Percentiles rank a stretch among this genome's conserved stretches.
Evolutionary conservation across 352 stramenopile species (phyloP).

Genomic region (Pythium rishiriense): DNA sequence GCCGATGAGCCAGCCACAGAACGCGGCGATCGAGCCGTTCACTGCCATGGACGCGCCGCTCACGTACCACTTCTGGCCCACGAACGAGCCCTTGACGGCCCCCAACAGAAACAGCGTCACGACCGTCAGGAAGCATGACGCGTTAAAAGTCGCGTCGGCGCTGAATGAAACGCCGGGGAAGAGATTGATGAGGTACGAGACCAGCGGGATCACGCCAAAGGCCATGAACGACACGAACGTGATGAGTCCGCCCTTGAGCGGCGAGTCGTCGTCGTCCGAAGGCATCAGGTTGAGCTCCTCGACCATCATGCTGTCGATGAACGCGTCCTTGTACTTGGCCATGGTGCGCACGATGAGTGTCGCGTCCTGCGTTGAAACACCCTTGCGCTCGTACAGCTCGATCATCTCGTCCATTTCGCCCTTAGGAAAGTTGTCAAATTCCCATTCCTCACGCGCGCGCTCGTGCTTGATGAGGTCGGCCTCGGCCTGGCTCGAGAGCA

Average conservation of each 20-base stretch:
- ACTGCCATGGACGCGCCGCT: constrained; percentile 73
- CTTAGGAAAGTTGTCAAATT: constrained; percentile 96
- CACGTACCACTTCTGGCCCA: constrained; percentile 75
- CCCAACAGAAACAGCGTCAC: constrained; percentile 94
- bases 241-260: constrained; percentile 77
- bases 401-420: constrained; percentile 97
- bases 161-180: constrained; percentile 65
- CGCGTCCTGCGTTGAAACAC: constrained; percentile 91
- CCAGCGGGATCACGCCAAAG: constrained; percentile 91
- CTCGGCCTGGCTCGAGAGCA: constrained; percentile 92
- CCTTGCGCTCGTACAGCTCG: constrained; percentile 93
- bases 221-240: constrained; percentile 91
- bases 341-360: constrained; percentile 91
- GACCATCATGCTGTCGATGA: constrained; percentile 98
- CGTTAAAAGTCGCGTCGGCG: constrained; percentile 78
- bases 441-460: constrained; percentile 91
- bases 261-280: constrained; percentile 91
- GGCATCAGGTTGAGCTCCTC: constrained; percentile 96
- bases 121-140: constrained; percentile 93
- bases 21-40: constrained; percentile 72
- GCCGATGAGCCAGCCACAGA: constrained; percentile 80
- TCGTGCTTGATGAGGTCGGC: constrained; percentile 94
- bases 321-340: constrained; percentile 97
- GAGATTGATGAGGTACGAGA: constrained; percentile 92
- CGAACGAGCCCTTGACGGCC: constrained; percentile 89